Evolutionary conservation across 768 basidiomycete genomes (phyloP), one percentile per base, ranked within the genome.

Genomic region (Crassisporium funariophilum): DNA sequence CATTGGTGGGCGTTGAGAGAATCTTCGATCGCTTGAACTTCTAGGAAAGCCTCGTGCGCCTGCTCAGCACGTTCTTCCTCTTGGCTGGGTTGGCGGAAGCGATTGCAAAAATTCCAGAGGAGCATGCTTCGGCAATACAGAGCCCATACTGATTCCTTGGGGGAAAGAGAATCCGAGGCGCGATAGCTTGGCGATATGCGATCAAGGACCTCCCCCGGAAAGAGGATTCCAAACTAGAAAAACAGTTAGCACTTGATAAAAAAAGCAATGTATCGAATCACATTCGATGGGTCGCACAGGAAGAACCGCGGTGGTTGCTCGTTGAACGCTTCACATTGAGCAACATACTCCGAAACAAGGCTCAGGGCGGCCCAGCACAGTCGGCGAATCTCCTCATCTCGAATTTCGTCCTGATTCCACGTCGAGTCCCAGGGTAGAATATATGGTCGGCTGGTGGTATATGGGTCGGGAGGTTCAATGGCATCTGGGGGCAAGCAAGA

Each of bases 81-180:
- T 9, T 68, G 62, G 46, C 72, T 50, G 12, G 55, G 71, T 0
- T 49, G 22, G 10, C 44, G 55, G 46, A 64, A 57, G 23, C 80
- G 79, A 38, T 75, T 73, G 53, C 81, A 83, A 58, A 82, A 84
- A 56, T 80, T 86, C 87, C 88, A 91, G 3, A 91, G 71, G 8
- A 91, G 75, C 84, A 91, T 86, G 60, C 81, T 82, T 24, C 89
- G 82, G 65, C 87, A 89, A 56, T 88, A 88, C 20, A 91, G 69
- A 0, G 86, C 88, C 88, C 88, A 91, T 1, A 91, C 75, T 12
- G 84, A 83, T 51, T 91, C 86, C 60, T 89, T 91, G 12, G 83
- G 75, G 13, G 83, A 83, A 24, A 74, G 74, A 23, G 68, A 66
- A 45, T 73, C 69, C 43, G 67, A 67, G 17, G 70, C 65, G 33